Conservation (phyloP, 108 stramenopile species). For the Nitzschia palea region DNA sequence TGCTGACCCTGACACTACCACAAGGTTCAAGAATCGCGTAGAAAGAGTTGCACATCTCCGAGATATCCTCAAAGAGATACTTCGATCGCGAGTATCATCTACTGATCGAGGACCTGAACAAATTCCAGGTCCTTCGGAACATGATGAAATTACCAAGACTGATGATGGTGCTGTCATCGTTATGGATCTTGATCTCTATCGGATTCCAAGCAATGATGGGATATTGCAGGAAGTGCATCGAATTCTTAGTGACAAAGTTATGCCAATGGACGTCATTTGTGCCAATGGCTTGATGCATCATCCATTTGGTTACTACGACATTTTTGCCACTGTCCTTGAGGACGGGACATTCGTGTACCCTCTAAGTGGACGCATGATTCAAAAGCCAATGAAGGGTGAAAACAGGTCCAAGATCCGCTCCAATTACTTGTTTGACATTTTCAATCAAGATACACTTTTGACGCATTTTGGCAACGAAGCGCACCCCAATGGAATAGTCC, state of each 20-base stretch:
- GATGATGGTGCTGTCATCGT: neutral
- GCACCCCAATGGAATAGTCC: slow-evolving; percentile 3
- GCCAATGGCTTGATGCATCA: neutral
- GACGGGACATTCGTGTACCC: slow-evolving; percentile 19
- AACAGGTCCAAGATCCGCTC: neutral
- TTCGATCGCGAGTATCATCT: no score
- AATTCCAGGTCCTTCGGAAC: no score
- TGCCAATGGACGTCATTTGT: slow-evolving; percentile 2
- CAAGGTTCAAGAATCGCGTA: neutral
- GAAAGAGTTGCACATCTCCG: neutral
- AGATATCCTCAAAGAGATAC: neutral
- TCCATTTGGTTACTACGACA: slow-evolving; percentile 20
- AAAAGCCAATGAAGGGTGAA: neutral
- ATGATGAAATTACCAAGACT: neutral
- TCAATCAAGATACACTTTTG: slow-evolving; percentile 2
- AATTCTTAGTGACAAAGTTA: neutral
- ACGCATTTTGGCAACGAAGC: neutral
- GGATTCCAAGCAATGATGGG: neutral
- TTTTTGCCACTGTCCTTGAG: slow-evolving; percentile 14
- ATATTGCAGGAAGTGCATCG: neutral
- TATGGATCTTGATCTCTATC: neutral
- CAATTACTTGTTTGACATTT: neutral
- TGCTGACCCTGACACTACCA: neutral
- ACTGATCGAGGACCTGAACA: no score
- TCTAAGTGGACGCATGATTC: neutral